A percentile compares a stretch with the other conserved stretches of the same genome.
Evolutionary conservation across 2,329 filamentous ascomycete species (phyloP).

Genomic region (Orbilia blumenaviensis): DNA sequence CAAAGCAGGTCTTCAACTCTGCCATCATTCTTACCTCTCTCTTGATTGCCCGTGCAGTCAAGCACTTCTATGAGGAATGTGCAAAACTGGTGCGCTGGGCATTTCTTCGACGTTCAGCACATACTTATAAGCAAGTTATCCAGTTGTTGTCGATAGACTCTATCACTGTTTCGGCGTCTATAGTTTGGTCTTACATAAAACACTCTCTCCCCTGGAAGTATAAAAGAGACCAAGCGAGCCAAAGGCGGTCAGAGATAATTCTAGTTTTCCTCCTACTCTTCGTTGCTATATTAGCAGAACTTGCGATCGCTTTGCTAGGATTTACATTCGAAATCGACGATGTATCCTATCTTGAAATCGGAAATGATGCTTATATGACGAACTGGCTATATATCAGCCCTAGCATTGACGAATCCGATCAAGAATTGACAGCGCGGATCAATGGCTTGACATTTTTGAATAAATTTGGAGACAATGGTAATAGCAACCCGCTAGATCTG

Average conservation of each 20-base stretch:
- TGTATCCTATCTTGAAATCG: not conserved
- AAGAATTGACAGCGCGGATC: not conserved
- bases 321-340: constrained; percentile 13
- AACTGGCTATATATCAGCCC: constrained; percentile 8
- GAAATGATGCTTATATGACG: not conserved
- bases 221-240: not conserved
- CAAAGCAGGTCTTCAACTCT: constrained; percentile 6
- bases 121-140: not conserved
- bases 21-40: not conserved
- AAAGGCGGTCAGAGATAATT: not conserved
- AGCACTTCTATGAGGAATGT: constrained; percentile 12
- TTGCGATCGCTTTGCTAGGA: not conserved
- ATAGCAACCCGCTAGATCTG: not conserved
- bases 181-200: constrained; percentile 7
- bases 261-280: not conserved
- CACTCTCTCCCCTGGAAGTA: not conserved
- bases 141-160: not conserved
- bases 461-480: not conserved
- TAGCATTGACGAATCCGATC: not conserved
- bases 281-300: not conserved
- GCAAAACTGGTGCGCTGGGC: not conserved
- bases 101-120: not conserved
- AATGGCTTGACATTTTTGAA: not conserved
- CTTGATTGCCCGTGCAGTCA: constrained; percentile 5
- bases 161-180: not conserved